phyloP scores from a whole-genome alignment of 2,329 filamentous ascomycete genomes.

The Ascocoryne sarcoides region DNA sequence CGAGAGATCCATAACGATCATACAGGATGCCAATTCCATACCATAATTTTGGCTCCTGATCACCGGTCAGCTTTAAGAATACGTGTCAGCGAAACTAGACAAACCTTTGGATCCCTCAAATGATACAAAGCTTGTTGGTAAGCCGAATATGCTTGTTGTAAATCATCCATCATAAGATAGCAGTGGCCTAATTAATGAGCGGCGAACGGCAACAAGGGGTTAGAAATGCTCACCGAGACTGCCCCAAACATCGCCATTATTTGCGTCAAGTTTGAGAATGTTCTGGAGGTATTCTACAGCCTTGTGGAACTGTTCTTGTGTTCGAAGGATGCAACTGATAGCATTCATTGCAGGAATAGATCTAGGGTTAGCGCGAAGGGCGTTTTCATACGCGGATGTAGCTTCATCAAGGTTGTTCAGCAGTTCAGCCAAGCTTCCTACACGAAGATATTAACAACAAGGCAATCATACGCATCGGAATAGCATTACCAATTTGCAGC shows the following conservation, averaged over 20 bases:
- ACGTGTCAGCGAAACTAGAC: not conserved
- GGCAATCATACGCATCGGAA: not conserved
- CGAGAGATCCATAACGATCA: slow-evolving; percentile 89
- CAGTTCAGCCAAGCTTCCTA: slow-evolving; percentile 78
- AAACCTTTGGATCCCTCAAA: slow-evolving; percentile 82
- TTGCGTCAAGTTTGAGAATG: slow-evolving; percentile 80
- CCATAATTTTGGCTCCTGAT: slow-evolving; percentile 90
- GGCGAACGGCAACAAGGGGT: slow-evolving; percentile 4
- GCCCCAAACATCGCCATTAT: slow-evolving; percentile 93
- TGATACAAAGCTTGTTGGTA: slow-evolving; percentile 96
- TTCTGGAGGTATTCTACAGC: slow-evolving; percentile 88
- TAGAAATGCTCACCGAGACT: slow-evolving; percentile 61
- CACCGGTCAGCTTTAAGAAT: slow-evolving; percentile 9
- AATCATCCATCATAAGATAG: slow-evolving; percentile 96
- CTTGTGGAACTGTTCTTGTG: slow-evolving; percentile 86
- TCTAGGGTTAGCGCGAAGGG: slow-evolving; percentile 76
- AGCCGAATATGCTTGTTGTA: slow-evolving; percentile 92
- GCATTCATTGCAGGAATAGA: slow-evolving; percentile 90
- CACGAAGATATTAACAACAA: slow-evolving; percentile 4
- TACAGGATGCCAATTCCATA: slow-evolving; percentile 98
- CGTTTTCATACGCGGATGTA: slow-evolving; percentile 83
- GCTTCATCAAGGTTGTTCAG: slow-evolving; percentile 85
- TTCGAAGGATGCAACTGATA: slow-evolving; percentile 84
- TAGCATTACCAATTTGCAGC: slow-evolving; percentile 73
- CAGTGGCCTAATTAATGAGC: slow-evolving; percentile 64